Base-by-base conservation (phyloP, 768 basidiomycete species). In the Serendipita sp. region DNA sequence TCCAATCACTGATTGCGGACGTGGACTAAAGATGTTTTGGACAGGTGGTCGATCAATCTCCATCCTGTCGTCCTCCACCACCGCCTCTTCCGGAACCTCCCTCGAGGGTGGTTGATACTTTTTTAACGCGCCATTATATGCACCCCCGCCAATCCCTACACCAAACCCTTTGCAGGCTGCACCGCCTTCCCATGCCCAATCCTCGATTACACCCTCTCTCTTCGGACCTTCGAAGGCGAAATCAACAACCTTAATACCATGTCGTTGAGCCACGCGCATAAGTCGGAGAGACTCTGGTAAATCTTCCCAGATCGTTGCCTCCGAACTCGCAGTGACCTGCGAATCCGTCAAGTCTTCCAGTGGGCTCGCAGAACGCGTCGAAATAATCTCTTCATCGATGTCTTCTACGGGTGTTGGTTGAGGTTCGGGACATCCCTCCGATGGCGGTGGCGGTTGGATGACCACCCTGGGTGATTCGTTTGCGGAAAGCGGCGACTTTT, bases 171-270 rank as follows among this genome's bases (percentile, higher is more conserved):
- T 28, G 56, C 56, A 60, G 10, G 18, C 34, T n/a, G 18, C 28
- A 34, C 56, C 56, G 30, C 56, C 56, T 38, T 60, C 56, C 18
- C 34, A 60, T 23, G 56, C 56, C 56, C 56, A 60, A 30, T 60
- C 56, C 18, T 28, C 28, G 8, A 60, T 35, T 4, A 34, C 30
- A 30, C 56, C 56, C 4, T 60, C 56, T n/a, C 56, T 23, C 36
- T 60, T 36, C 16, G 56, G 56, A 60, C 56, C 56, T 36, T 60
- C 56, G 18, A 60, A 60, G 16, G 56, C 56, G 56, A 60, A 60
- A 60, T 60, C 56, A n/a, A 60, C 18, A 4, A 60, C 56, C 32
- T 60, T 60, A 30, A 60, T 60, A 34, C 56, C 56, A 30, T 28
- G 28, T n/a, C 56, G 56, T 35, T 60, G 56, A n/a, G 56, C 56